phyloP scores from a whole-genome alignment of 2,329 filamentous ascomycete genomes.

The Ophiostoma sp. region DNA sequence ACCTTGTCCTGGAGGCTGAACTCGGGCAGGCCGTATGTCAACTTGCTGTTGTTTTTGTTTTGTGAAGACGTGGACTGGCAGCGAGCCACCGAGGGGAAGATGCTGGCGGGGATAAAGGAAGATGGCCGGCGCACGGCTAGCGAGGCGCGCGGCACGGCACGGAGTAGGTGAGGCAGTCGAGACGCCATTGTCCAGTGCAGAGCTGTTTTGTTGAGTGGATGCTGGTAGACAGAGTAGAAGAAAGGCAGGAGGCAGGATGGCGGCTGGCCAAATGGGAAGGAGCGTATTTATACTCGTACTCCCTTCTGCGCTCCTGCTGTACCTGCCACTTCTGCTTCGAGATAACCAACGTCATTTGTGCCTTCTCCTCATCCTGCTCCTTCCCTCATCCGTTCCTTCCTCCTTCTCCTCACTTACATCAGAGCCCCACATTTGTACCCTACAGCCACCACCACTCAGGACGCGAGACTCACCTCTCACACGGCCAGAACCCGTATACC shows the following conservation, averaged over 20 bases:
- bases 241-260: neutral
- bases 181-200: neutral
- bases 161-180: neutral
- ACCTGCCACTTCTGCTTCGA: neutral
- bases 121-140: neutral
- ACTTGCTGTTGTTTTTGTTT: neutral
- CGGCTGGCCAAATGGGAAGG: neutral
- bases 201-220: neutral
- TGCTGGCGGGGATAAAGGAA: neutral
- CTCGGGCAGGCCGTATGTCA: slow-evolving; percentile 51
- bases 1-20: slow-evolving; percentile 72
- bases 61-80: neutral
- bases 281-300: neutral
- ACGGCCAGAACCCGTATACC: neutral
- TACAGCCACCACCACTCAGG: neutral
- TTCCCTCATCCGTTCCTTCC: neutral
- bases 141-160: slow-evolving; percentile 3
- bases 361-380: slow-evolving; percentile 1
- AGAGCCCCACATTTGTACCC: neutral
- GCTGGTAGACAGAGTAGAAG: neutral
- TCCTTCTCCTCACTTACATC: slow-evolving; percentile 9
- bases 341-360: neutral
- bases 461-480: neutral
- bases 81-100: neutral
- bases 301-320: neutral